These are phyloP conservation scores for Clonostachys rhizophaga DNA, from an alignment of 2,329 filamentous ascomycete species.

Conservation along the genomic window DNA sequence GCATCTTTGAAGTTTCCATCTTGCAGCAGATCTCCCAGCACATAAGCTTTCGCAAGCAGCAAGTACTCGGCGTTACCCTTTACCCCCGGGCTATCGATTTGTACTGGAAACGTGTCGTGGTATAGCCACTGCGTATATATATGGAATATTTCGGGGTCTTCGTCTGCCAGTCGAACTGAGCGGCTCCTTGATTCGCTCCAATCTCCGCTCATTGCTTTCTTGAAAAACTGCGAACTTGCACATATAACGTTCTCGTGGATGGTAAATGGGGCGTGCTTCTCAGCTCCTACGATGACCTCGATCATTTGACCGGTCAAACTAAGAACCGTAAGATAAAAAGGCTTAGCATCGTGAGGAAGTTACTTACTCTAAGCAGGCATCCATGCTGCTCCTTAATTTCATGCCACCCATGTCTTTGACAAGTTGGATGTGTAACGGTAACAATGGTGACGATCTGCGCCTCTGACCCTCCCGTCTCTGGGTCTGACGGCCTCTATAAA, in stretches of 20 bases:
- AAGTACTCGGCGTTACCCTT: not conserved
- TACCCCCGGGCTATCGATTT: not conserved
- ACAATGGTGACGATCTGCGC: no score
- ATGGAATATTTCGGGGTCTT: slow-evolving; percentile 1
- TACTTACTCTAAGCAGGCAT: no score
- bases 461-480: no score
- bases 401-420: no score
- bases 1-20: not conserved
- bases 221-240: slow-evolving; percentile 1
- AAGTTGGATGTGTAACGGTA: no score
- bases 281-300: slow-evolving; percentile 2
- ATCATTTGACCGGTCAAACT: slow-evolving; percentile 2
- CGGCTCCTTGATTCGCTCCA: slow-evolving; percentile 1
- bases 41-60: not conserved
- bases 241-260: slow-evolving; percentile 3
- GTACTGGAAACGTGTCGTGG: slow-evolving; percentile 1
- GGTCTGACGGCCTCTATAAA: no score
- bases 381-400: no score
- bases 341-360: no score
- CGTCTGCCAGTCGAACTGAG: not conserved
- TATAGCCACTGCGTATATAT: slow-evolving; percentile 5
- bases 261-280: not conserved
- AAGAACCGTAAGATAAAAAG: not conserved
- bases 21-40: not conserved
- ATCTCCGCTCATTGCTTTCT: slow-evolving; percentile 1